phyloP scores from a whole-genome alignment of 805 yeast genomes.

The Priceomyces medius region DNA sequence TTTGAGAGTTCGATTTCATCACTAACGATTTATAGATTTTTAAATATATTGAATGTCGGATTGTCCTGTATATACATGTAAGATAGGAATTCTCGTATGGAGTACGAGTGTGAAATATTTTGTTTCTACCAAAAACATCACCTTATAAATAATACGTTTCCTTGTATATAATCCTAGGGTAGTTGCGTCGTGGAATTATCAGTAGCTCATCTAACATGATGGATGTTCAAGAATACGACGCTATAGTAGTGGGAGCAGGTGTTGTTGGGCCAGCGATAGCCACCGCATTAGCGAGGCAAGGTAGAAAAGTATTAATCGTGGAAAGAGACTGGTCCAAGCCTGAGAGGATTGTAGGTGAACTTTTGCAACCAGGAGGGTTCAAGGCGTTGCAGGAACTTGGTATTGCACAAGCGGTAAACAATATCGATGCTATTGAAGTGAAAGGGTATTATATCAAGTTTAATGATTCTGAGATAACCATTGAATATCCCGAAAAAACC shows the following conservation, averaged over 20 bases:
- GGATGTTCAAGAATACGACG: conserved; percentile 58
- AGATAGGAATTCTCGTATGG: conserved; percentile 1
- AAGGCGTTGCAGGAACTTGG: conserved; percentile 81
- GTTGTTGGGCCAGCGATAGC: conserved; percentile 95
- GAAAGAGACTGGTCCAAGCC: conserved; percentile 93
- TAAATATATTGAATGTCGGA: too few relatives aligned
- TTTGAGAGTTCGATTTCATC: too few relatives aligned
- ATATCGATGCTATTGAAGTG: conserved; percentile 73
- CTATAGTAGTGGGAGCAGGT: conserved; percentile 96
- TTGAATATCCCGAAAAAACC: conserved; percentile 70
- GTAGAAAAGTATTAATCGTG: conserved; percentile 71
- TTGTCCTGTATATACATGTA: too few relatives aligned
- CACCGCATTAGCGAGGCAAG: conserved; percentile 85
- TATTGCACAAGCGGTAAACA: conserved; percentile 70
- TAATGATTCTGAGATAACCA: conserved; percentile 52
- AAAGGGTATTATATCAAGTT: conserved; percentile 80
- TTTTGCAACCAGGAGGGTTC: conserved; percentile 96
- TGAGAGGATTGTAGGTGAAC: conserved; percentile 95
- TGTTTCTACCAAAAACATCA: background rate
- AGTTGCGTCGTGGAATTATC: background rate
- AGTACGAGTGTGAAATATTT: conserved; percentile 1
- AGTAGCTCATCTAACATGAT: conserved; percentile 1
- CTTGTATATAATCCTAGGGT: too few relatives aligned
- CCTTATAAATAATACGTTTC: too few relatives aligned
- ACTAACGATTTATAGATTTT: too few relatives aligned